A percentile compares a stretch with the other conserved stretches of the same genome.
phyloP scores from a whole-genome alignment of 1,284 basidiomycete genomes.

The Ceraceosorus guamensis region DNA sequence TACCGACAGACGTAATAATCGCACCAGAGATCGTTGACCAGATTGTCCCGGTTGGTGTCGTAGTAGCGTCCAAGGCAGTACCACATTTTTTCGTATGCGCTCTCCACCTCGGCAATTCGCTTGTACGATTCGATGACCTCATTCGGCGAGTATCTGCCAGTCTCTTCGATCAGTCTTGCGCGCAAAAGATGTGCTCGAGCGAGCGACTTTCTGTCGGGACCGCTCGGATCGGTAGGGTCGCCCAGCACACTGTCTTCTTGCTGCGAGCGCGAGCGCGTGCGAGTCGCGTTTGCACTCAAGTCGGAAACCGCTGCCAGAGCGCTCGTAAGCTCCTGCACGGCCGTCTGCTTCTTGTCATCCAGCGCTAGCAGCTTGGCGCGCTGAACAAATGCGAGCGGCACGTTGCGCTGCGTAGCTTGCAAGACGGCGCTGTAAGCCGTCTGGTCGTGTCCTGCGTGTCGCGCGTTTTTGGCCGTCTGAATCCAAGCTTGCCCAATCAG shows the following conservation, averaged over 20 bases:
- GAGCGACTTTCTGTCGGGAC: conserved; percentile 14
- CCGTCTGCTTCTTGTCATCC: conserved; percentile 74
- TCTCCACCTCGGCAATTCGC: conserved; percentile 51
- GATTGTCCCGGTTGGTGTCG: conserved; percentile 38
- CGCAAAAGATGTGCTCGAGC: conserved; percentile 73
- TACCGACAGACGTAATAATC: conserved; percentile 58
- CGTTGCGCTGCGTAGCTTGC: conserved; percentile 72
- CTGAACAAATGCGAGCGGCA: conserved; percentile 79
- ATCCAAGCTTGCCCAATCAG: conserved; percentile 83
- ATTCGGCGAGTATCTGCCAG: conserved; percentile 68
- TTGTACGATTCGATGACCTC: conserved; percentile 53
- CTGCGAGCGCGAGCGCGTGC: no score
- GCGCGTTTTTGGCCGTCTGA: conserved; percentile 82
- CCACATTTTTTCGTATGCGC: conserved; percentile 54
- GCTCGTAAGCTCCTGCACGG: conserved; percentile 68
- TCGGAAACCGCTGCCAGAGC: conserved; percentile 6
- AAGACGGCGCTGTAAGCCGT: conserved; percentile 94
- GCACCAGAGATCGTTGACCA: conserved; percentile 23
- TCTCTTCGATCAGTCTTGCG: conserved; percentile 87
- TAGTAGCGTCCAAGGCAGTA: conserved; percentile 30
- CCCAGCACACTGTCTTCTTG: not conserved
- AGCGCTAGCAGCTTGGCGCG: conserved; percentile 78
- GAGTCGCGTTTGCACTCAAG: no score
- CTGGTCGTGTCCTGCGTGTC: conserved; percentile 90
- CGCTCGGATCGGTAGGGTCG: not conserved